Conservation (phyloP, 192 early-diverging fungal genomes). For the Cetraspora pellucida region DNA sequence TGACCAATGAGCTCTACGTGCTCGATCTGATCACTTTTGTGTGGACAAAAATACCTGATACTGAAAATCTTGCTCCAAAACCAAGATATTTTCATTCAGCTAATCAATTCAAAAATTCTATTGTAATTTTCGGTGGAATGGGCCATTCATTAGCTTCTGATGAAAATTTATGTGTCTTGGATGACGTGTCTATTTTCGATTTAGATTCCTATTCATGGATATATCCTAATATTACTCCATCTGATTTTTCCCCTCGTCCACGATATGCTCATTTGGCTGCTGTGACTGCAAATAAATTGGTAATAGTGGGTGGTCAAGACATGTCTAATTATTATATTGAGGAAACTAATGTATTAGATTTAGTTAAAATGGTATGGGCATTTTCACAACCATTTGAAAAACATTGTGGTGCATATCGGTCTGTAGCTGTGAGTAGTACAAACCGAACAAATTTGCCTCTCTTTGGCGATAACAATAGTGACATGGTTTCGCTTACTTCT, state of each 20-base stretch:
- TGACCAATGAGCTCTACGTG: conserved; percentile 73
- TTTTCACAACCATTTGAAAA: conserved; percentile 67
- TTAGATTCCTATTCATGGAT: conserved; percentile 70
- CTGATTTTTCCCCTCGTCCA: conserved; percentile 60
- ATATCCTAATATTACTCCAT: conserved; percentile 47
- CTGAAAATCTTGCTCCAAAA: conserved; percentile 46
- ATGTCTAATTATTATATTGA: conserved; percentile 75
- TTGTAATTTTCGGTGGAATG: conserved; percentile 83
- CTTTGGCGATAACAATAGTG: conserved; percentile 41
- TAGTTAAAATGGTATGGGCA: conserved; percentile 69
- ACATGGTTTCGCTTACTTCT: conserved; percentile 10
- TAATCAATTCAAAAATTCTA: conserved; percentile 66
- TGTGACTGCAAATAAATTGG: conserved; percentile 62
- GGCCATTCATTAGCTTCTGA: conserved; percentile 58
- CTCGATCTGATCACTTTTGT: conserved; percentile 64
- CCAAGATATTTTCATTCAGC: conserved; percentile 79
- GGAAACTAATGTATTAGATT: conserved; percentile 78
- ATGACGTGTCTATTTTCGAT: conserved; percentile 71
- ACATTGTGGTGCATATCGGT: conserved; percentile 79
- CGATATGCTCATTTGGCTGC: conserved; percentile 80
- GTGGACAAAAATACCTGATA: conserved; percentile 54
- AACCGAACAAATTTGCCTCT: conserved; percentile 47
- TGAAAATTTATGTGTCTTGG: conserved; percentile 66
- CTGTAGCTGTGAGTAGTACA: conserved; percentile 65
- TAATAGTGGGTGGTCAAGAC: conserved; percentile 79